Conservation (phyloP, 139 green algal genomes). For the Chlorella sorokiniana region DNA sequence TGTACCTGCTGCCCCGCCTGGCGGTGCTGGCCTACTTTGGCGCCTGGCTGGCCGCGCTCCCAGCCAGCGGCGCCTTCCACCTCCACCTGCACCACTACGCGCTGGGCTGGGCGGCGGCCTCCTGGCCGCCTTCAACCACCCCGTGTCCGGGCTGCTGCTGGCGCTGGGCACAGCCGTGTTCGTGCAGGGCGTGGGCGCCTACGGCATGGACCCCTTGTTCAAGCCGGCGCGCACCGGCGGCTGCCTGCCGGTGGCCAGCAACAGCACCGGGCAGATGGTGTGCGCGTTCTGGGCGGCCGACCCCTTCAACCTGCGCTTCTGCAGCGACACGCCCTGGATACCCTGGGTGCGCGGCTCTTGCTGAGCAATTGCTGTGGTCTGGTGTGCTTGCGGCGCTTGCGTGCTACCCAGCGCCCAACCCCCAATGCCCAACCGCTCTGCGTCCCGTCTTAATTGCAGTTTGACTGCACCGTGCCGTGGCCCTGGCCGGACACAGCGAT, state of each 20-base stretch:
- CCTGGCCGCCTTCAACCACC: conserved; percentile 27
- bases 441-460: background rate
- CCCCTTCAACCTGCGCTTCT: conserved; percentile 8
- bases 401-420: background rate
- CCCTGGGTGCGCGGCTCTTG: background rate
- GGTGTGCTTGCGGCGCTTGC: background rate
- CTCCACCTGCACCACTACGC: conserved; percentile 32
- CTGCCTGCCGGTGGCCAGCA: conserved; percentile 23
- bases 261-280: background rate
- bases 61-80: background rate
- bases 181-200: conserved; percentile 11
- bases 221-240: background rate
- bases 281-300: background rate
- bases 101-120: conserved; percentile 18
- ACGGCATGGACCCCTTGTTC: conserved; percentile 19
- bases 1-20: conserved; percentile 22
- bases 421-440: background rate
- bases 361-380: background rate
- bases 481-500: conserved; percentile 5
- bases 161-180: background rate
- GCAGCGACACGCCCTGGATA: background rate
- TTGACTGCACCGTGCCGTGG: conserved; percentile 17
- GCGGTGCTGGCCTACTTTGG: conserved; percentile 13
- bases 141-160: conserved; percentile 12
- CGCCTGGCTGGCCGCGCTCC: background rate